Conservation (phyloP, 352 stramenopile species). For the Pythium sp. region DNA sequence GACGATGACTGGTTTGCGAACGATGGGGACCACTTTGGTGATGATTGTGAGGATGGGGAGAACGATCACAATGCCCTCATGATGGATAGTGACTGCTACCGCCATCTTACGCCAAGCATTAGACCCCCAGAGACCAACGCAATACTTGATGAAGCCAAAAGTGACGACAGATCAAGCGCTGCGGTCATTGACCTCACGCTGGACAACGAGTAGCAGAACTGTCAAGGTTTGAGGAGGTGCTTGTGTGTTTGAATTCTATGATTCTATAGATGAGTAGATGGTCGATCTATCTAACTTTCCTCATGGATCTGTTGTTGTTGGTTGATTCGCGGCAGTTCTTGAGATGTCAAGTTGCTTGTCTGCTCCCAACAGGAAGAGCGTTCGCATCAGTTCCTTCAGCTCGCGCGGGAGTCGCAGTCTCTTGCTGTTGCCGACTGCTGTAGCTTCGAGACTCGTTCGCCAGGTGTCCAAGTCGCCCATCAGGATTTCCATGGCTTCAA, state of each 20-base stretch:
- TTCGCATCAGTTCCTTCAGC: constrained; percentile 2
- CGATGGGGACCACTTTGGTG: constrained; percentile 1
- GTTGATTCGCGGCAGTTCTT: neutral
- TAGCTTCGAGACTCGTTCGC: neutral
- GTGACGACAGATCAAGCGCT: neutral
- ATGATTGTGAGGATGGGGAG: neutral
- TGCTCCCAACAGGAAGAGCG: constrained; percentile 12
- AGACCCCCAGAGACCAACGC: neutral
- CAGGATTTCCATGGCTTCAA: constrained; percentile 1
- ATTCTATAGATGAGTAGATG: neutral
- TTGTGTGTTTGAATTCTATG: neutral
- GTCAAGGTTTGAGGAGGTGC: neutral
- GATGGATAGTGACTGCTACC: neutral
- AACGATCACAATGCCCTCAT: neutral
- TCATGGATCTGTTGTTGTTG: neutral
- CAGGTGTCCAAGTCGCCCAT: constrained; percentile 8
- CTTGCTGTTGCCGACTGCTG: neutral
- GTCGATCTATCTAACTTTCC: neutral
- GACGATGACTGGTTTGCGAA: constrained; percentile 36
- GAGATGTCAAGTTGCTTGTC: constrained; percentile 13
- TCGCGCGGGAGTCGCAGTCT: neutral
- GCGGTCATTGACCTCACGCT: constrained; percentile 20
- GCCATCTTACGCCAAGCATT: neutral
- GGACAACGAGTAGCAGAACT: constrained; percentile 4
- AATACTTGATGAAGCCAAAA: neutral